Evolutionary conservation across 495 filamentous ascomycete species (phyloP), one percentile per base, ranked within the genome.

Genomic region (Xanthoparmelia taractica): DNA sequence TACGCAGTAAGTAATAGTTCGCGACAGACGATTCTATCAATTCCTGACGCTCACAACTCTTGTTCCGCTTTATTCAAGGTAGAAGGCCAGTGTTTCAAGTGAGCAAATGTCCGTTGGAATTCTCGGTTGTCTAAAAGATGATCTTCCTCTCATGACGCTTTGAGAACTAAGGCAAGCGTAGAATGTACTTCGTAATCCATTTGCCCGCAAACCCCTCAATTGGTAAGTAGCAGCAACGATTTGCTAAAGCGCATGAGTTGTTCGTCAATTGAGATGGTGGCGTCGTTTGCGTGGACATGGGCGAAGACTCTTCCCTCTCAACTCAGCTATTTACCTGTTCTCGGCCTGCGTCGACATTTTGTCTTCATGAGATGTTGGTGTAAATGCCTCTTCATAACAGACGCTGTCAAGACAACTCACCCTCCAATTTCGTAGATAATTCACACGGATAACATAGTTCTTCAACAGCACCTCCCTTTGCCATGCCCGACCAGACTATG

Each of bases 391-490:
- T 7, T 25, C 8, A 52, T 8, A 18, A 17, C 25, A 52, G 27
- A 52, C 43, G 43, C 7, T 23, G 25, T 25, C n/a, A 47, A 47
- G n/a, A 25, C 2, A 25, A 13, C 11, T 2, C 25, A 47, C n/a
- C 4, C 43, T 23, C 8, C n/a, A 13, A 23, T 5, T 33, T 20
- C 20, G 57, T 27, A 59, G 29, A 59, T 27, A 41, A 33, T 31
- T 13, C 12, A 20, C 13, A n/a, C 25, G 38, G 33, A 15, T 23
- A 34, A 34, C 8, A 23, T 33, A 23, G 25, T 8, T 50, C 13
- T 1, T 77, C 67, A 81, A 67, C 79, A 81, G 59, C 78, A 79
- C 31, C 71, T 68, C 27, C 74, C 73, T 61, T 66, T 73, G 62
- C 66, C 70, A 47, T 65, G 31, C 31, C 56, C 43, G 12, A 58